These are phyloP conservation scores for Naganishia kalamii DNA, from an alignment of 768 basidiomycete genomes.

Conservation along the genomic window DNA sequence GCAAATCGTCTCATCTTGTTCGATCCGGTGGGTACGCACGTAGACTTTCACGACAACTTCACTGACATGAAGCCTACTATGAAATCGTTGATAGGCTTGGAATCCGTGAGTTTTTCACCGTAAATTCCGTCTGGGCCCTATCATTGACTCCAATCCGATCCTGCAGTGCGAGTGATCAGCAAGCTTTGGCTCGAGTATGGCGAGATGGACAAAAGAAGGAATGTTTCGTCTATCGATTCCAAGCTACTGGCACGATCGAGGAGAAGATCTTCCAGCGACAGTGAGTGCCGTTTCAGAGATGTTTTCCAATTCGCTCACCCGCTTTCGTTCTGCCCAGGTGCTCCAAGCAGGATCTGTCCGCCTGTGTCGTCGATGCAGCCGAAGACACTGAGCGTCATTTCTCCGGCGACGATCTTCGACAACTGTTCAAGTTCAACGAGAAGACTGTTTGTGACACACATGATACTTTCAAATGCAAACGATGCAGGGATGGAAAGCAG, in stretches of 20 bases:
- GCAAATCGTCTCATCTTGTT: conserved; percentile 47
- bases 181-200: conserved; percentile 97
- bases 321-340: conserved; percentile 29
- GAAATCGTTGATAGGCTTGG: conserved; percentile 23
- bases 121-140: not conserved
- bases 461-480: conserved; percentile 78
- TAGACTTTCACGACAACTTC: not conserved
- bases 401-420: conserved; percentile 75
- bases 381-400: conserved; percentile 94
- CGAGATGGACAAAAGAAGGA: conserved; percentile 99
- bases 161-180: conserved; percentile 84
- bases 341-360: conserved; percentile 90
- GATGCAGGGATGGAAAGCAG: conserved; percentile 78
- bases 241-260: conserved; percentile 92
- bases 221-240: conserved; percentile 98
- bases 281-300: conserved; percentile 47
- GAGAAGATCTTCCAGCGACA: conserved; percentile 99
- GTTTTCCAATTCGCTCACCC: not conserved
- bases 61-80: not conserved
- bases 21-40: conserved; percentile 49
- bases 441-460: conserved; percentile 85
- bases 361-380: conserved; percentile 96
- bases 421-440: conserved; percentile 87
- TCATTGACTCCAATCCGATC: not conserved
- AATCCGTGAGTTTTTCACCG: conserved; percentile 19